Evolutionary conservation across 441 rosid genomes (phyloP).

Genomic region (Populus tomentosa): DNA sequence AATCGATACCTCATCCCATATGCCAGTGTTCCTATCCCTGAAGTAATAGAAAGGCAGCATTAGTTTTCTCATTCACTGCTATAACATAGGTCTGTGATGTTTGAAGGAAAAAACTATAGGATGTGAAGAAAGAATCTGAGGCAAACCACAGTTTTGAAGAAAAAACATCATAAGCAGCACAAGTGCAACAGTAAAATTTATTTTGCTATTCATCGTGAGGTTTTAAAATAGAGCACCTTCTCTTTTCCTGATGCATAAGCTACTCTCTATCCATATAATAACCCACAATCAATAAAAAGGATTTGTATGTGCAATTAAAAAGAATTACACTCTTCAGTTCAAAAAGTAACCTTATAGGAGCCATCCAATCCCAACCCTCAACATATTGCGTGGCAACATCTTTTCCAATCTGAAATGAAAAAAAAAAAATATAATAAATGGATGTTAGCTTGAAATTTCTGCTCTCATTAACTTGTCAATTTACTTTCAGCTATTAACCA

Average conservation of each 20-base stretch:
- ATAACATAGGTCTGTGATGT: neutral
- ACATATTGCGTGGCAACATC: slow-evolving; percentile 95
- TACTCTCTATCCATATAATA: neutral
- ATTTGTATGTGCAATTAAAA: neutral
- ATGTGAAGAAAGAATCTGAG: neutral
- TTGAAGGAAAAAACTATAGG: neutral
- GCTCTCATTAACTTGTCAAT: neutral
- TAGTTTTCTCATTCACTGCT: neutral
- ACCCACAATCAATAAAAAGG: slow-evolving; percentile 1
- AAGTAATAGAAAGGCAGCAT: slow-evolving; percentile 7
- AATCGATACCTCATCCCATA: slow-evolving; percentile 95
- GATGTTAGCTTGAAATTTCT: slow-evolving; percentile 10
- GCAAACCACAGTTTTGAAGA: neutral
- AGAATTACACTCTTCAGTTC: neutral
- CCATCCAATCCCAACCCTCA: slow-evolving; percentile 99
- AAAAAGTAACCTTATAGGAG: slow-evolving; percentile 74
- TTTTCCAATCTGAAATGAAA: slow-evolving; percentile 70
- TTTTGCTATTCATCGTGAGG: neutral
- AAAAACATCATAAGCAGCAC: neutral
- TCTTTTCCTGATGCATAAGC: neutral
- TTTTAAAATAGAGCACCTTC: neutral
- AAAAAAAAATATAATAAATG: neutral
- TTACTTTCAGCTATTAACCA: slow-evolving; percentile 4
- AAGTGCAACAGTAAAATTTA: neutral
- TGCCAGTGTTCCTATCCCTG: slow-evolving; percentile 99